Base-by-base conservation (phyloP, 371 early-diverging fungal genomes). In the Rhizomucor pusillus region DNA sequence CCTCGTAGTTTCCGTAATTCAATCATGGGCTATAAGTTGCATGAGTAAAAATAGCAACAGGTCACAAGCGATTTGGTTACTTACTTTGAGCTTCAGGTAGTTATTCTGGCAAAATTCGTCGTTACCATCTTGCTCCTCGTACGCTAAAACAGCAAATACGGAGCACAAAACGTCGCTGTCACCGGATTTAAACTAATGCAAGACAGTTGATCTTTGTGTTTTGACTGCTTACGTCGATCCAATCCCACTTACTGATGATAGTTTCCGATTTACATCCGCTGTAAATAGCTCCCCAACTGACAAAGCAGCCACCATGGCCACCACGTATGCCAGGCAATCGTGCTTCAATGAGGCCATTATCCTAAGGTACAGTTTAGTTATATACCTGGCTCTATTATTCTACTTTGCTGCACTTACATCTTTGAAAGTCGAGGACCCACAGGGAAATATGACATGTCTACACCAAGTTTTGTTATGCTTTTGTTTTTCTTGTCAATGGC, bases 341-440 rank as follows among this genome's bases (percentile, higher is more conserved):
- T 87, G 82, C 52, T 89, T 82, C 16, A 13, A 14, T 33, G 13
- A 10, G 35, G 11, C 14, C 18, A 12, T 37, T 37, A 19, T n/a
- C 18, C 37, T 50, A 1, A 23, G 16, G 20, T n/a, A 29, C 5
- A 3, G 7, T 29, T 7, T 7, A 7, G 29, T 29, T 29, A 29
- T 29, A 29, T 7, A 29, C 29, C 7, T 5, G 5, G 46, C 14
- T 19, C 5, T 4, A 3, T 5, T 5, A 14, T 3, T 16, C 25
- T 46, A 4, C 19, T 37, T 37, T 41, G 41, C 41, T 41, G 19
- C 34, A 44, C 74, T 66, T 69, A 85, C 92, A 98, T 97, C 72
- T 94, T 94, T 29, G 94, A 91, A 60, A 91, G 91, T 36, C 97
- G 84, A 18, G 99, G 99, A 0, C 91, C 79, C 0, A 99, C 82